Conservation (phyloP, 768 basidiomycete species). For the Pulveroboletus frians region DNA sequence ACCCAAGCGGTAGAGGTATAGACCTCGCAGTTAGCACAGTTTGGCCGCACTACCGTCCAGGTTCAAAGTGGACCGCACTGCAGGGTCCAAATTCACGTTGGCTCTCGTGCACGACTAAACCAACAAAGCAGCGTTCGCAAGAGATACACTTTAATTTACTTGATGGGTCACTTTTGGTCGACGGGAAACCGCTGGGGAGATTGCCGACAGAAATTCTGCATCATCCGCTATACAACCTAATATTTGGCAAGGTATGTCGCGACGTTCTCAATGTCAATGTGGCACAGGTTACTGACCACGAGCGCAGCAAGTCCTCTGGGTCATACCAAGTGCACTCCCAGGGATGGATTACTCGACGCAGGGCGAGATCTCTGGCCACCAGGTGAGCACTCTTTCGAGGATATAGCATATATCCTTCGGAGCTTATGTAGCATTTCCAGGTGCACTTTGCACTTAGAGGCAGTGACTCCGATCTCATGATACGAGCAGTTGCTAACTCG, state of each 20-base stretch:
- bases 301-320: constrained; percentile 23
- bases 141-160: constrained; percentile 20
- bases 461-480: no score
- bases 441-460: no score
- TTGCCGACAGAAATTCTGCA: constrained; percentile 17
- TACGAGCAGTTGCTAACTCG: no score
- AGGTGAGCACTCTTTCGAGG: background rate
- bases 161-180: constrained; percentile 24
- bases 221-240: constrained; percentile 15
- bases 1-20: constrained; percentile 7
- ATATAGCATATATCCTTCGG: no score
- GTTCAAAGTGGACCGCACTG: constrained; percentile 18
- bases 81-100: constrained; percentile 17
- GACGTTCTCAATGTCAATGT: background rate
- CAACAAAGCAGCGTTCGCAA: constrained; percentile 14
- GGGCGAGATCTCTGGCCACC: constrained; percentile 22
- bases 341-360: constrained; percentile 18
- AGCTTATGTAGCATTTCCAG: no score
- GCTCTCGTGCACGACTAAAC: constrained; percentile 19
- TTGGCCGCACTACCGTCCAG: constrained; percentile 24
- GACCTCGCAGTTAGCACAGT: constrained; percentile 16
- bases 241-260: constrained; percentile 21
- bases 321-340: constrained; percentile 5
- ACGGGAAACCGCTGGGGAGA: constrained; percentile 23
- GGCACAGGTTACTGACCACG: background rate